Conservation (phyloP, 176 grass and related monocot species). For the Aegilops sharonensis region DNA sequence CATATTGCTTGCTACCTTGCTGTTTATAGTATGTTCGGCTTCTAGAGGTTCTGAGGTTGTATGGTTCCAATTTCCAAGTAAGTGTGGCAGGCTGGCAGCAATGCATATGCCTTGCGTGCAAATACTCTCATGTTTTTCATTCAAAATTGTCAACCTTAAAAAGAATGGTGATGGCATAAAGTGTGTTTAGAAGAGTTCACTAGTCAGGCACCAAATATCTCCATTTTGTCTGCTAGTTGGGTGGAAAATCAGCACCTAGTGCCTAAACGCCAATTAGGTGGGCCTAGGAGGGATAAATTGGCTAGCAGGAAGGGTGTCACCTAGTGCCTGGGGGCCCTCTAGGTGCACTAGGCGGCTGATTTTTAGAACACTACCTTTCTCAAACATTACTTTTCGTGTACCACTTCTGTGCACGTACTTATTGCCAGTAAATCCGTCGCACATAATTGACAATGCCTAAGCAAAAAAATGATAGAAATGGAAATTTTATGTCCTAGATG, state of each 20-base stretch:
- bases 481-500: neutral
- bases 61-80: neutral
- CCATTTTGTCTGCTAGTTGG: neutral
- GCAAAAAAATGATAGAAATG: neutral
- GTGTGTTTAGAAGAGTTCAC: neutral
- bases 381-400: neutral
- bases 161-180: neutral
- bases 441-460: neutral
- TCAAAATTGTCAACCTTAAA: neutral
- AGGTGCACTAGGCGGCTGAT: neutral
- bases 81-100: too few species aligned
- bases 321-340: neutral
- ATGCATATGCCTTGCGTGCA: neutral
- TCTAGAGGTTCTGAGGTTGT: neutral
- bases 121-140: constrained; percentile 13
- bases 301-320: neutral
- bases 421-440: neutral
- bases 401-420: neutral
- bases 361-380: neutral
- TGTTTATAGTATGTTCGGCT: neutral
- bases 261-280: neutral
- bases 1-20: neutral
- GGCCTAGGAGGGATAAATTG: neutral
- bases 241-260: neutral
- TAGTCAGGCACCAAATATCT: neutral